Evolutionary conservation across 148 eudicot species (phyloP).

Genomic region (Euryodendron excelsum): DNA sequence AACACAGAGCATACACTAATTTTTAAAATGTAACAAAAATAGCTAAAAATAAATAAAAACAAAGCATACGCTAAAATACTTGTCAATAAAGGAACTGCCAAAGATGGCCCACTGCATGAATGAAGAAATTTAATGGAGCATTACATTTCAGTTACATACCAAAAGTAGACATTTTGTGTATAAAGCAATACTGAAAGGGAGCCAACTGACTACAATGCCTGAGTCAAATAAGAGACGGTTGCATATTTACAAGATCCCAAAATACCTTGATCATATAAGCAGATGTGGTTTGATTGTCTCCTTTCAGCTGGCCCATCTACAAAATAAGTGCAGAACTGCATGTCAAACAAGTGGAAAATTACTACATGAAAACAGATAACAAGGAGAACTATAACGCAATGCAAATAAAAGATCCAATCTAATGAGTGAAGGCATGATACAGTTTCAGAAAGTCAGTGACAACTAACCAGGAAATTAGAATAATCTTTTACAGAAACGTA

Average conservation of each 20-base stretch:
- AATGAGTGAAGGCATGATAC: not conserved
- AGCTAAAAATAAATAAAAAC: too few relatives aligned
- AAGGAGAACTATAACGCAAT: not conserved
- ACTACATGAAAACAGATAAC: constrained; percentile 26
- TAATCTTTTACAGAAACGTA: not conserved
- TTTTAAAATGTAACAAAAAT: too few relatives aligned
- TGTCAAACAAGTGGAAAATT: constrained; percentile 54
- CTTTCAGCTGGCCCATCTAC: constrained; percentile 68
- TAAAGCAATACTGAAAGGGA: not conserved
- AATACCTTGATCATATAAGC: constrained; percentile 76
- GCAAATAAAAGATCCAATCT: not conserved
- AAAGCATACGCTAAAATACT: too few relatives aligned
- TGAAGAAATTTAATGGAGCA: not conserved
- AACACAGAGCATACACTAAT: constrained; percentile 9
- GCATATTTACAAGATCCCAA: not conserved
- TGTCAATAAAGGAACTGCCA: not conserved
- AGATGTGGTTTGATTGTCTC: constrained; percentile 46
- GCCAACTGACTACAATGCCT: not conserved
- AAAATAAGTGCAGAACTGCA: constrained; percentile 69
- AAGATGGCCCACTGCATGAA: not conserved
- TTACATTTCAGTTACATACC: too few relatives aligned
- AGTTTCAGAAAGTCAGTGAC: not conserved
- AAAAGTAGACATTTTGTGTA: not conserved
- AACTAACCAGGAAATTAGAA: not conserved
- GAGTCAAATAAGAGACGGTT: not conserved